Conservation (phyloP, 257 asterid genomes). For the Haberlea rhodopensis region DNA sequence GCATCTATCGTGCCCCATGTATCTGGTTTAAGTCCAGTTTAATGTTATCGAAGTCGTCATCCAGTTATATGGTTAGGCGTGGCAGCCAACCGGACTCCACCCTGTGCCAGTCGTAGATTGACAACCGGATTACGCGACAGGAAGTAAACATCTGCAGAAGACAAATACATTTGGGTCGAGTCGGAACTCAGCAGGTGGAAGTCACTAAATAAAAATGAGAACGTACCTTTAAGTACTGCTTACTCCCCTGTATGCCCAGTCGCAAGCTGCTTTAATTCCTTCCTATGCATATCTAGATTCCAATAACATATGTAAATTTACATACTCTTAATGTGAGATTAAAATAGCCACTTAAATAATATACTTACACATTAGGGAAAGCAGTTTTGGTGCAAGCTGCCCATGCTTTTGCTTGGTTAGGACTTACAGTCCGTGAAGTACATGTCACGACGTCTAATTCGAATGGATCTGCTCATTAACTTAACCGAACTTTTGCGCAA, state of each 20-base stretch:
- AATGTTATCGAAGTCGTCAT: conserved; percentile 26
- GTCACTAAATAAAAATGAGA: background rate
- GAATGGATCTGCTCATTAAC: no score
- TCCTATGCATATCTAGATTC: conserved; percentile 67
- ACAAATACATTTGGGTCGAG: background rate
- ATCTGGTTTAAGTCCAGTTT: no score
- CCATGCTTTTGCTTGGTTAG: conserved; percentile 67
- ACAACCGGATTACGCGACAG: conserved; percentile 55
- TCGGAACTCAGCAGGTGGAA: no score
- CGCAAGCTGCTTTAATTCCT: conserved; percentile 83
- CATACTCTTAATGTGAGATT: no score
- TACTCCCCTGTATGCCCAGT: conserved; percentile 79
- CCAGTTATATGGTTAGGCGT: conserved; percentile 75
- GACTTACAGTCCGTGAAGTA: conserved; percentile 81
- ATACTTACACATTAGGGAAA: conserved; percentile 64
- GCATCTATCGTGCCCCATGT: background rate
- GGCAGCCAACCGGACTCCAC: conserved; percentile 87
- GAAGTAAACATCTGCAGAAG: conserved; percentile 71
- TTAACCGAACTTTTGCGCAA: no score
- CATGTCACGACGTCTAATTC: no score
- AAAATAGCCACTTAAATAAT: no score
- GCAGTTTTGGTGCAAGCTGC: conserved; percentile 60
- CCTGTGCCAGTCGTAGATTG: conserved; percentile 74
- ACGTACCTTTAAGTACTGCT: conserved; percentile 64
- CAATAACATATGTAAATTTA: background rate